Conservation (phyloP, 2,329 filamentous ascomycete genomes). For the Teratosphaeria viscida region DNA sequence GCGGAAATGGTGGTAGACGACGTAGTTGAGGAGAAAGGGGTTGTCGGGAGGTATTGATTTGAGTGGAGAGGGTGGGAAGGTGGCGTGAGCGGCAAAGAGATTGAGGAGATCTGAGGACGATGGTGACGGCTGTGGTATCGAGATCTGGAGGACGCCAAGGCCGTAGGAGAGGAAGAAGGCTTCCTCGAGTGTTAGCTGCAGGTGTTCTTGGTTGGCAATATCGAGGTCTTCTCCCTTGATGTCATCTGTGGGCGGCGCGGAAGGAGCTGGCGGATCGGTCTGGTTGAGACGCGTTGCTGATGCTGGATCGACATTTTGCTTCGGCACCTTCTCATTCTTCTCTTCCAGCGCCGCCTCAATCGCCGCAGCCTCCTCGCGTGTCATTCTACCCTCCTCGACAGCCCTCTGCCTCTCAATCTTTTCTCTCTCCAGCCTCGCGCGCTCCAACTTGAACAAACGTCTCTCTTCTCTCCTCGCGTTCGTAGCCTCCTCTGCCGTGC, state of each 20-base stretch:
- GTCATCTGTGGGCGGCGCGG: background rate
- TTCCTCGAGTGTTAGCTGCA: slow-evolving; percentile 86
- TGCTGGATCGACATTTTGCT: background rate
- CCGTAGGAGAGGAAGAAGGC: slow-evolving; percentile 81
- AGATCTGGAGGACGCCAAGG: slow-evolving; percentile 61
- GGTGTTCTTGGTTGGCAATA: slow-evolving; percentile 59
- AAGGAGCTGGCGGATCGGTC: background rate
- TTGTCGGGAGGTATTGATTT: slow-evolving; percentile 52
- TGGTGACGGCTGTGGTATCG: slow-evolving; percentile 5
- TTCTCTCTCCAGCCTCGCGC: slow-evolving; percentile 78
- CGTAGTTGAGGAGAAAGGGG: slow-evolving; percentile 75
- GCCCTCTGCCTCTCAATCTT: slow-evolving; percentile 61
- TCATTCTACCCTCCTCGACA: slow-evolving; percentile 38
- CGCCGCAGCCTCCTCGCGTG: background rate
- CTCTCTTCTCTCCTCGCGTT: slow-evolving; percentile 67
- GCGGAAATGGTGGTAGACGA: slow-evolving; percentile 90
- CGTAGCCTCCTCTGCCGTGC: slow-evolving; percentile 74
- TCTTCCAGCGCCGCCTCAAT: slow-evolving; percentile 26
- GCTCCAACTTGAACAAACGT: slow-evolving; percentile 76
- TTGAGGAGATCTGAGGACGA: slow-evolving; percentile 37
- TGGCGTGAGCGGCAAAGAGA: slow-evolving; percentile 40
- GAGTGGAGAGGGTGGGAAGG: slow-evolving; percentile 28
- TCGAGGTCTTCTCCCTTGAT: slow-evolving; percentile 4
- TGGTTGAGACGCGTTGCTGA: background rate
- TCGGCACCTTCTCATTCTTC: slow-evolving; percentile 29